phyloP scores from a whole-genome alignment of 1,284 basidiomycete species.

The Athelia psychrophila region DNA sequence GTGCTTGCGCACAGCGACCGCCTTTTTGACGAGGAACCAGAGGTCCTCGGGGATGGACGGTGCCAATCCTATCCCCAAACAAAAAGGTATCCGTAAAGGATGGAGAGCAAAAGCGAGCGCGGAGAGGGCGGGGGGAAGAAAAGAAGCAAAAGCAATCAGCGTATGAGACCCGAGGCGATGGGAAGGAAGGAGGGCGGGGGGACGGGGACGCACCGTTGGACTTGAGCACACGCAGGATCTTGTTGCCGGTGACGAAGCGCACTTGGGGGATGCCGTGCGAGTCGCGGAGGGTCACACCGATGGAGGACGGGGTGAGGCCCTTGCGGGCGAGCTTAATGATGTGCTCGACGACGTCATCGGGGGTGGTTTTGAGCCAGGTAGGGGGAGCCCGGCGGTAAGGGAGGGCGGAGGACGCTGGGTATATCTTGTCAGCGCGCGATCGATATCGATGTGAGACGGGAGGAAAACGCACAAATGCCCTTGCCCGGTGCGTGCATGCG shows the following conservation, averaged over 20 bases:
- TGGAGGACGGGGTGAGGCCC: conserved; percentile 93
- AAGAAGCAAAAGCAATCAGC: conserved; percentile 40
- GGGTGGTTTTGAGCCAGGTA: conserved; percentile 93
- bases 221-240: conserved; percentile 98
- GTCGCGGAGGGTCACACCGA: conserved; percentile 97
- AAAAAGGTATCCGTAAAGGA: conserved; percentile 37
- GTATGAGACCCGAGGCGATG: conserved; percentile 65
- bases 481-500: conserved; percentile 98
- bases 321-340: conserved; percentile 98
- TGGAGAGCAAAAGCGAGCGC: conserved; percentile 14
- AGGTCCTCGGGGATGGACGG: conserved; percentile 99
- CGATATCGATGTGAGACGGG: not conserved
- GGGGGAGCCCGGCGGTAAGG: conserved; percentile 96
- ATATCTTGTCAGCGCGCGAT: not conserved
- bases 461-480: conserved; percentile 81
- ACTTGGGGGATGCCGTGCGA: conserved; percentile 97
- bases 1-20: conserved; percentile 98
- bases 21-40: conserved; percentile 99
- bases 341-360: conserved; percentile 94
- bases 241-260: conserved; percentile 98
- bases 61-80: conserved; percentile 85
- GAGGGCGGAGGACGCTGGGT: conserved; percentile 92
- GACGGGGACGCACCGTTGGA: conserved; percentile 69
- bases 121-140: conserved; percentile 58
- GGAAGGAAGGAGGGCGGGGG: conserved; percentile 11